phyloP scores from a whole-genome alignment of 352 stramenopile species.

The Phytopythium mirpurense region DNA sequence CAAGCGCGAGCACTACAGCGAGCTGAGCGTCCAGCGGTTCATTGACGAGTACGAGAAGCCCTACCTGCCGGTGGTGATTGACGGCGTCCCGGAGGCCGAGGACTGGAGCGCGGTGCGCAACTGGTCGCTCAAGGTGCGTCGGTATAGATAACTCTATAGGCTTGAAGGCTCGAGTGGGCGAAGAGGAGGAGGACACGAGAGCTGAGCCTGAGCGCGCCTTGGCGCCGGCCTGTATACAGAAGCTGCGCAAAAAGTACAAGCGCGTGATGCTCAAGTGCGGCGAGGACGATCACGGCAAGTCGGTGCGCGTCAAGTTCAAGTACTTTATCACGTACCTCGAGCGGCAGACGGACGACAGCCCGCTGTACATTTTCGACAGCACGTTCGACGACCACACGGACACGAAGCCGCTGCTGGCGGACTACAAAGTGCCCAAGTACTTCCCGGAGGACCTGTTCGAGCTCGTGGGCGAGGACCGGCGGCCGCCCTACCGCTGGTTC shows the following conservation, averaged over 20 bases:
- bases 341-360: constrained; percentile 82
- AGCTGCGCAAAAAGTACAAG: constrained; percentile 75
- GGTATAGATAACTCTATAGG: too few species aligned
- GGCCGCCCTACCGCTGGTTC: constrained; percentile 96
- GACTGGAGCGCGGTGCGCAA: constrained; percentile 58
- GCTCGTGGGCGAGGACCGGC: constrained; percentile 67
- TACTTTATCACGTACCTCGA: constrained; percentile 75
- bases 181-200: too few species aligned
- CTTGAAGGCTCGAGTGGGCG: too few species aligned
- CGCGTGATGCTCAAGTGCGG: constrained; percentile 73
- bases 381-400: constrained; percentile 86
- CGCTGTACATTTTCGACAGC: constrained; percentile 98
- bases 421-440: constrained; percentile 80
- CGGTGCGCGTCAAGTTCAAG: constrained; percentile 81
- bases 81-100: constrained; percentile 77
- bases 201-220: too few species aligned
- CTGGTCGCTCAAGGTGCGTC: constrained; percentile 67
- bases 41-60: constrained; percentile 81
- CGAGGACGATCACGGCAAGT: constrained; percentile 74
- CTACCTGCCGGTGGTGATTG: constrained; percentile 73
- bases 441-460: constrained; percentile 84
- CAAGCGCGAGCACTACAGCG: constrained; percentile 63
- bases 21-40: constrained; percentile 78
- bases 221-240: constrained; percentile 10
- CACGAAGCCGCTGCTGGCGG: constrained; percentile 64